Percentiles rank a stretch among this genome's conserved stretches.
Conservation (phyloP, 768 basidiomycete genomes). For the Goffeauzyma gilvescens region DNA sequence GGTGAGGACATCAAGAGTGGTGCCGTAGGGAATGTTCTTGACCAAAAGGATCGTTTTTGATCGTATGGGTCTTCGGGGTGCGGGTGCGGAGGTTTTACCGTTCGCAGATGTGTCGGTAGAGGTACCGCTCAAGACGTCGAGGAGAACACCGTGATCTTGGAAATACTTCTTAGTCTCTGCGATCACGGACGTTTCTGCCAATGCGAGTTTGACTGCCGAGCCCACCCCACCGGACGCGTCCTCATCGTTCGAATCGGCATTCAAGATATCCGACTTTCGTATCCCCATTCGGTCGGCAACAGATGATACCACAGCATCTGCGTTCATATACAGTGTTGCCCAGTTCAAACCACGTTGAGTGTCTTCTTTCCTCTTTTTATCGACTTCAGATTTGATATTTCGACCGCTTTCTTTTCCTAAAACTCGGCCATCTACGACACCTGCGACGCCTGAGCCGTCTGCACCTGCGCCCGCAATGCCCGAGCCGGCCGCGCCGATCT, state of each 20-base stretch:
- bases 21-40: conserved; percentile 92
- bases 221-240: conserved; percentile 16
- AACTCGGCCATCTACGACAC: conserved; percentile 15
- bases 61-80: conserved; percentile 17
- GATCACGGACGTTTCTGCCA: conserved; percentile 91
- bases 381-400: conserved; percentile 22
- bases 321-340: conserved; percentile 86
- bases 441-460: conserved; percentile 4
- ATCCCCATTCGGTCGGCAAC: conserved; percentile 76
- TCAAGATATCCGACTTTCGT: conserved; percentile 68
- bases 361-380: conserved; percentile 29
- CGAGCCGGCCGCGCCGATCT: background rate
- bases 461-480: background rate
- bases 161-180: conserved; percentile 83
- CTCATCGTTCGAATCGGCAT: conserved; percentile 45
- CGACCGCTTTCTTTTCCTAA: conserved; percentile 23
- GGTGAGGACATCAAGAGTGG: conserved; percentile 52
- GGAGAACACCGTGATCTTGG: conserved; percentile 34
- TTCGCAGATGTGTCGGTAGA: background rate
- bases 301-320: conserved; percentile 79
- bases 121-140: conserved; percentile 10
- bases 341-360: conserved; percentile 24
- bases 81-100: conserved; percentile 27
- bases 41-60: conserved; percentile 74
- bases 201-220: conserved; percentile 76